phyloP scores from a whole-genome alignment of 352 stramenopile species.

The Globisporangium barbulae region DNA sequence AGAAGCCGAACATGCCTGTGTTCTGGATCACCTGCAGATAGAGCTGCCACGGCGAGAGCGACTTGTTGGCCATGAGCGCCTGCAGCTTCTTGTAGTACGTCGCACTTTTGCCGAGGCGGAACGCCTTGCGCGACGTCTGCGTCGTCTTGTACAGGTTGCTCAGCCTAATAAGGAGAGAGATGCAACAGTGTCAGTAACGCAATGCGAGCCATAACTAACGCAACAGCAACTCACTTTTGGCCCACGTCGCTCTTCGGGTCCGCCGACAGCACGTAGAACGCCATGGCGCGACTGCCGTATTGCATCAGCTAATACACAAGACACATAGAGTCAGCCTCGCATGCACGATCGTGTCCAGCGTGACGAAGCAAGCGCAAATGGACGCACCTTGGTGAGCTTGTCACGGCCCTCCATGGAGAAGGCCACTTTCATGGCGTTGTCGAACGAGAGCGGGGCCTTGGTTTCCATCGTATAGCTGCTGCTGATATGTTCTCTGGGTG shows the following conservation, averaged over 20 bases:
- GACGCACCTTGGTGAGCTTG: constrained; percentile 86
- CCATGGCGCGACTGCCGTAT: constrained; percentile 78
- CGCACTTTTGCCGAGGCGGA: constrained; percentile 81
- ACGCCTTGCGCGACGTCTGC: constrained; percentile 81
- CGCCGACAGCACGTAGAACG: constrained; percentile 73
- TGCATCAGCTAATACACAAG: constrained; percentile 47
- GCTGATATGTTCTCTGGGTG: not conserved
- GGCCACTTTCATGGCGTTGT: constrained; percentile 58
- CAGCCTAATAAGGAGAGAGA: constrained; percentile 23
- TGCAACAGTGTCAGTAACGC: not conserved
- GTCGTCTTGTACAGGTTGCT: constrained; percentile 77
- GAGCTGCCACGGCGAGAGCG: constrained; percentile 9
- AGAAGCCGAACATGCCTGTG: constrained; percentile 81
- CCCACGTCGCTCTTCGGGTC: constrained; percentile 83
- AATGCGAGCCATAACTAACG: not conserved
- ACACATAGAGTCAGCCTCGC: constrained; percentile 5
- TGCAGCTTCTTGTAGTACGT: constrained; percentile 82
- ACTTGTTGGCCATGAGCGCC: constrained; percentile 52
- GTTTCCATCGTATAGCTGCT: constrained; percentile 24
- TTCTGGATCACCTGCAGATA: constrained; percentile 82
- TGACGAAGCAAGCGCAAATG: not conserved
- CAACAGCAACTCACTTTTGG: constrained; percentile 33
- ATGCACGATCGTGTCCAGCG: not conserved
- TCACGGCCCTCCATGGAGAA: constrained; percentile 83
- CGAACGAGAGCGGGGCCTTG: constrained; percentile 64